Evolutionary conservation across 371 early-diverging fungal genomes (phyloP), one percentile per base, ranked within the genome.

Genomic region (Mortierella sp.): DNA sequence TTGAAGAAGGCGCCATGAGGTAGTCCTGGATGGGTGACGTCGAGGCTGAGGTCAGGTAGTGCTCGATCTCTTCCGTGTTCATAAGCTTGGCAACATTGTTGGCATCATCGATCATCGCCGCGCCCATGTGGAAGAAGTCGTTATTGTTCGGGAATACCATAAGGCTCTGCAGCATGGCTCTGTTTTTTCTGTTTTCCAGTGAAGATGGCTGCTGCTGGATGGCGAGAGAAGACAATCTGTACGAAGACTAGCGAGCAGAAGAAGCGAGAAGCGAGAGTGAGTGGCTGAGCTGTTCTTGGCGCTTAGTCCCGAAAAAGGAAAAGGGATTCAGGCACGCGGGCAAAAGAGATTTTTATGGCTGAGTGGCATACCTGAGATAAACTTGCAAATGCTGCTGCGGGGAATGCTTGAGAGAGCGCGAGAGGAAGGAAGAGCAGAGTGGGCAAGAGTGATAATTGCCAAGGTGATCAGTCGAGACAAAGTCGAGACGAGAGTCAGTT

Each of bases 151-250:
- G 61, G 44, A 52, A 72, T 14, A 68, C 69, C 69, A 68, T 75
- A 46, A 60, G 56, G 52, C 64, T 75, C 50, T 75, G 63, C 30
- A 65, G 53, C 75, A 75, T 75, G 50, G 58, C 39, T 61, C 24
- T 72, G 39, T 55, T 32, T 8, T 23, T 59, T 44, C 32, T 43
- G 30, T 51, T 19, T 32, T 34, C 37, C 37, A 34, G 37, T 34
- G 37, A 34, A 41, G 49, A 0, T 44, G 26, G 14, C 14, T 34
- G 23, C n/a, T 23, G 19, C 37, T 46, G 42, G 26, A 14, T 28
- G 51, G 17, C 27, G 28, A 19, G 21, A 28, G 26, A 24, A 39
- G 50, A 58, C n/a, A 8, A 34, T 19, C 11, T 23, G 24, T 3
- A 53, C 14, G 39, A 19, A 31, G 37, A 34, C n/a, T 11, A 47